Conservation (phyloP, 495 filamentous ascomycete genomes). For the Pseudotulostoma volvatum region DNA sequence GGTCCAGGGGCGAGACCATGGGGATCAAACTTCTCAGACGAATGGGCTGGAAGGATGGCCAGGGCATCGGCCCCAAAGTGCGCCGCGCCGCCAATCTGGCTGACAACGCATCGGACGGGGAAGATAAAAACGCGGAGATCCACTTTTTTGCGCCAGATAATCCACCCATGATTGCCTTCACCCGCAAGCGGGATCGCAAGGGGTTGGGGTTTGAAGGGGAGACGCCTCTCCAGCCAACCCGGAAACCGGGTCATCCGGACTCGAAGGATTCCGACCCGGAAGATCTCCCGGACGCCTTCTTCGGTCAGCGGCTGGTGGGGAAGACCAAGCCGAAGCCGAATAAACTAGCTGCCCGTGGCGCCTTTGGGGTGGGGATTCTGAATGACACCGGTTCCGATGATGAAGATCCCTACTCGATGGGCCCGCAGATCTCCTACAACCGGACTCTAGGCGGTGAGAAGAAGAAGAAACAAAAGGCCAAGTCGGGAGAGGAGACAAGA, state of each 20-base stretch:
- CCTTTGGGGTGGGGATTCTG: constrained; percentile 75
- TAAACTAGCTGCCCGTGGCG: constrained; percentile 39
- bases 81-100: constrained; percentile 57
- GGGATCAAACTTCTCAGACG: constrained; percentile 72
- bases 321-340: constrained; percentile 24
- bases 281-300: constrained; percentile 32
- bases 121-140: constrained; percentile 20
- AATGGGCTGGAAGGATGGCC: constrained; percentile 94
- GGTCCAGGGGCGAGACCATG: constrained; percentile 66
- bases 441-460: constrained; percentile 69
- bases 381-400: constrained; percentile 97
- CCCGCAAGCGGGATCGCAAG: constrained; percentile 60
- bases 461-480: constrained; percentile 55
- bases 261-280: constrained; percentile 27
- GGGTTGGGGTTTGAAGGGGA: constrained; percentile 71
- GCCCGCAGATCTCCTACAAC: constrained; percentile 84
- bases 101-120: constrained; percentile 25
- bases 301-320: constrained; percentile 19
- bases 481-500: constrained; percentile 21
- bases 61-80: constrained; percentile 84
- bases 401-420: constrained; percentile 86
- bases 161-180: constrained; percentile 55
- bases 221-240: constrained; percentile 26
- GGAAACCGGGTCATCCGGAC: constrained; percentile 1
- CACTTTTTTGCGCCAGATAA: constrained; percentile 87